These are phyloP conservation scores for Aureobasidium sp. DNA, from an alignment of 2,329 filamentous ascomycete species.

Conservation along the genomic window DNA sequence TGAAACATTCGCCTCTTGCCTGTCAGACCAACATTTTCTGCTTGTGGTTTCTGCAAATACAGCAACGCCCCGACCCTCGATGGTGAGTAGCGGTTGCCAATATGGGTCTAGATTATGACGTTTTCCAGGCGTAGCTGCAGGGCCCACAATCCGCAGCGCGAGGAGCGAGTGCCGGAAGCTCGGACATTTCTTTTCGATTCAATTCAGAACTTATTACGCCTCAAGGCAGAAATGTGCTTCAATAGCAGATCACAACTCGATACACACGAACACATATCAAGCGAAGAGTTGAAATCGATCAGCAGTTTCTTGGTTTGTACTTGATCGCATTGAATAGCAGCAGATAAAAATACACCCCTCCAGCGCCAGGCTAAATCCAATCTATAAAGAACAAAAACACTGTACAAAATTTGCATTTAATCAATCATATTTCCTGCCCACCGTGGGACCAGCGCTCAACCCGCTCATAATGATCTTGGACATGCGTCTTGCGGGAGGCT, in stretches of 20 bases:
- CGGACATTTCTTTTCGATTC: no score
- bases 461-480: conserved; percentile 20
- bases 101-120: background rate
- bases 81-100: background rate
- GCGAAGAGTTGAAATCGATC: no score
- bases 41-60: background rate
- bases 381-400: background rate
- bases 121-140: no score
- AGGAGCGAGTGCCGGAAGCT: no score
- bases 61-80: background rate
- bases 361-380: conserved; percentile 11
- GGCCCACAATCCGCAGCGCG: no score
- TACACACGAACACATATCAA: no score
- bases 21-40: background rate
- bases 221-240: no score
- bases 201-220: no score
- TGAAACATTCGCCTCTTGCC: background rate
- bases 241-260: no score
- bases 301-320: background rate
- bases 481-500: conserved; percentile 14
- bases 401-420: background rate
- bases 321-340: background rate
- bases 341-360: background rate
- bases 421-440: conserved; percentile 22
- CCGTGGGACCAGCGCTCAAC: conserved; percentile 28